phyloP scores from a whole-genome alignment of 192 early-diverging fungal species.

The Backusella westeae region DNA sequence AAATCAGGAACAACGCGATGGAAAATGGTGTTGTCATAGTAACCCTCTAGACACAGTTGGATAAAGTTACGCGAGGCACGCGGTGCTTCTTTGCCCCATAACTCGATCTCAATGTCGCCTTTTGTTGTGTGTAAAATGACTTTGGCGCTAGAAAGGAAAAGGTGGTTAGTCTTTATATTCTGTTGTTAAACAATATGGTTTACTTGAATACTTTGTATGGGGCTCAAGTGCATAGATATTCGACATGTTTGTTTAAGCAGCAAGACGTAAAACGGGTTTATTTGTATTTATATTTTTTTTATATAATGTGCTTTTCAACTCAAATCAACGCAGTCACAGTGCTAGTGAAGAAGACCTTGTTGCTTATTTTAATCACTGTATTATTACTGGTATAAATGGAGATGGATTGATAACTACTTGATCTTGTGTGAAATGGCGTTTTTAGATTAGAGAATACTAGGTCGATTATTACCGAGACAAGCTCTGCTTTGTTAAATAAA shows the following conservation, averaged over 20 bases:
- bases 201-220: constrained; percentile 46
- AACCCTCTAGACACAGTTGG: constrained; percentile 88
- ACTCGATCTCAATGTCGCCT: constrained; percentile 88
- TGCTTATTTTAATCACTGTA: no score
- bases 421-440: no score
- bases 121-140: constrained; percentile 81
- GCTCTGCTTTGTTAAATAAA: no score
- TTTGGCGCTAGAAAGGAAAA: constrained; percentile 48
- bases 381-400: no score
- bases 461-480: no score
- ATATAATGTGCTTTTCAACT: no score
- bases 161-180: no score
- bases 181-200: background rate
- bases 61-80: constrained; percentile 94
- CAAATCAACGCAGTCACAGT: no score
- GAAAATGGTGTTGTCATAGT: constrained; percentile 87
- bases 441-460: no score
- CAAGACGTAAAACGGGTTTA: background rate
- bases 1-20: constrained; percentile 89
- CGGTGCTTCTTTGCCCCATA: constrained; percentile 94
- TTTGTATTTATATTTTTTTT: no score
- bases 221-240: constrained; percentile 57
- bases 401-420: no score
- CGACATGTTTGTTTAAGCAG: constrained; percentile 34
- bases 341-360: no score